Evolutionary conservation across 2,329 filamentous ascomycete genomes (phyloP), one percentile per base, ranked within the genome.

Genomic region (Fusarium tricinctum): DNA sequence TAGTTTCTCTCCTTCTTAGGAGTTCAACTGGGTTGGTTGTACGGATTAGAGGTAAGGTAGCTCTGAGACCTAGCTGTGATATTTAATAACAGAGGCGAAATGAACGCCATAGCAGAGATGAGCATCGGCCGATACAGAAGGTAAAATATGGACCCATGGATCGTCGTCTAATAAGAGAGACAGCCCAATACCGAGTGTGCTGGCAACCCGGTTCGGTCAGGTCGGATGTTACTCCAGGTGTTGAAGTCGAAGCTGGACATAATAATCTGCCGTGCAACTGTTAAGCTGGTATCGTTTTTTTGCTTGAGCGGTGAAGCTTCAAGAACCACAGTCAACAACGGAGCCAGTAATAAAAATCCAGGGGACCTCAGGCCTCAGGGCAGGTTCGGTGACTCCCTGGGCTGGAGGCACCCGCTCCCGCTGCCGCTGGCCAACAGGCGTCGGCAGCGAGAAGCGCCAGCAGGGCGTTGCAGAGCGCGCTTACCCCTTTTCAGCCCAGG

Each of bases 401-500:
- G 30, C 66, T n/a, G 17, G 35, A 17, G n/a, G 17, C 35, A 38
- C 35, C 35, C 35, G 35, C 30, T 33, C 13, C 13, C 30, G 30
- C 35, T 38, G 44, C 13, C 30, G 30, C 35, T 38, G 44, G 65
- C 65, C 65, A 68, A 68, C 66, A 61, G 68, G 58, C 58, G 45
- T 59, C 69, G 59, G 66, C 67, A 61, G 33, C 58, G 60, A 63
- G 59, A 56, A 66, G 49, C 62, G 65, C 66, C 70, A 73, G 42
- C 68, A 70, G 63, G 57, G 49, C 58, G 61, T 56, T 61, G 68
- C 66, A 71, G 66, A 66, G 76, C 76, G 78, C 78, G 78, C 78
- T 77, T 79, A 71, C 77, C 77, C 67, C 63, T 70, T 77, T 76
- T 68, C 26, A 58, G 58, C 59, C 30, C 55, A 76, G 74, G 58